Conservation (phyloP, 1,284 basidiomycete species). For the Naganishia cerealis region DNA sequence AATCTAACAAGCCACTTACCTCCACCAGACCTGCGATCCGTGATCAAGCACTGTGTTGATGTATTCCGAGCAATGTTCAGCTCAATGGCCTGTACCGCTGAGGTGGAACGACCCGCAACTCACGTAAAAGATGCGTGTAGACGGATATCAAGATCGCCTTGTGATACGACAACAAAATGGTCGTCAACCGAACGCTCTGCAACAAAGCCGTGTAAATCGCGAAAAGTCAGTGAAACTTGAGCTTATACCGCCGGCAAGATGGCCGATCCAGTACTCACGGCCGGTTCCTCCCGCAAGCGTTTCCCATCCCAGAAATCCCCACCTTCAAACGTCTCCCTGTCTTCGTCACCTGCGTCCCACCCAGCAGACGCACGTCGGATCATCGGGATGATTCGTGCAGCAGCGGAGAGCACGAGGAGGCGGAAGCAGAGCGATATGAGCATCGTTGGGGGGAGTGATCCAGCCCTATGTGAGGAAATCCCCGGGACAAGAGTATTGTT, state of each 20-base stretch:
- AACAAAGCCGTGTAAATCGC: not conserved
- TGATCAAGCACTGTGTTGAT: constrained; percentile 48
- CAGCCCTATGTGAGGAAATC: constrained; percentile 31
- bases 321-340: constrained; percentile 30
- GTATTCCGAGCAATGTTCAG: not conserved
- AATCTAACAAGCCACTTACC: constrained; percentile 8
- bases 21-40: constrained; percentile 54
- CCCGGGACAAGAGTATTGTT: not conserved
- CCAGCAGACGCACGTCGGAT: constrained; percentile 59
- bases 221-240: not conserved
- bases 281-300: constrained; percentile 49
- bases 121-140: constrained; percentile 54
- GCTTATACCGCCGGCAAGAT: not conserved
- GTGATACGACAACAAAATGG: constrained; percentile 52
- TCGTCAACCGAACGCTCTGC: constrained; percentile 52
- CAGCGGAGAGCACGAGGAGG: constrained; percentile 76
- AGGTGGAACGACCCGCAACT: constrained; percentile 32
- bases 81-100: not conserved
- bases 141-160: constrained; percentile 54
- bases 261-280: constrained; percentile 40
- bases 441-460: constrained; percentile 50
- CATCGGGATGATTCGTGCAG: constrained; percentile 73
- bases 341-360: constrained; percentile 43
- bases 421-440: constrained; percentile 79
- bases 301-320: constrained; percentile 51